These are phyloP conservation scores for Atalantia buxifolia DNA, from an alignment of 345 rosid genomes.

Conservation along the genomic window DNA sequence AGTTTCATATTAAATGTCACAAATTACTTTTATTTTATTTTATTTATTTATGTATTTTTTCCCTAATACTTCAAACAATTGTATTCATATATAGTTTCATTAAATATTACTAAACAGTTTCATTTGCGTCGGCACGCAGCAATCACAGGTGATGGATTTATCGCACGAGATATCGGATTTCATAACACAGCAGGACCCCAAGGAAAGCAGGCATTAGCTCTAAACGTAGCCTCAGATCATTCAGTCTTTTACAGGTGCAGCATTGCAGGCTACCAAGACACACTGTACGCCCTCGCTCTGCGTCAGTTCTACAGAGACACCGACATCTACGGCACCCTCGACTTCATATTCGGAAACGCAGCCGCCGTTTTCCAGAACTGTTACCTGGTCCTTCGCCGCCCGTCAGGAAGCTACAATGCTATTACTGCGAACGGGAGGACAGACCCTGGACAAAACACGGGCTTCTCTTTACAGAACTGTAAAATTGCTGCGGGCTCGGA, in stretches of 20 bases:
- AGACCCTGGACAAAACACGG: conserved; percentile 71
- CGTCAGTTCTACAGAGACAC: conserved; percentile 87
- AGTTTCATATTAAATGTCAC: background rate
- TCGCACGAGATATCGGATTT: conserved; percentile 73
- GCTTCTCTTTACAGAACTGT: conserved; percentile 65
- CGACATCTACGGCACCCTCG: conserved; percentile 69
- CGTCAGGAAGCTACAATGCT: conserved; percentile 30
- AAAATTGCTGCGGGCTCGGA: conserved; percentile 34
- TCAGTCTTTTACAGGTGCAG: conserved; percentile 71
- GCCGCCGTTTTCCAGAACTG: conserved; percentile 83
- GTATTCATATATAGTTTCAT: no score
- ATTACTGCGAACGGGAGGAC: conserved; percentile 61
- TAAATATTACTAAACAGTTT: background rate
- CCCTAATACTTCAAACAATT: background rate
- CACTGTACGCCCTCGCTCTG: conserved; percentile 55
- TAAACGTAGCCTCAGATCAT: conserved; percentile 55
- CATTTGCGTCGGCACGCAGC: conserved; percentile 30
- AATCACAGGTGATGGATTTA: conserved; percentile 69
- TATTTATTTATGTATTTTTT: no score
- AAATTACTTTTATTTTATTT: no score
- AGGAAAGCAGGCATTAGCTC: conserved; percentile 69
- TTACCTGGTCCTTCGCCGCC: conserved; percentile 44
- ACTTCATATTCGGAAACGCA: conserved; percentile 83
- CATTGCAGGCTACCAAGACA: conserved; percentile 79
- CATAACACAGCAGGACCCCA: conserved; percentile 74